A percentile compares a stretch with the other conserved stretches of the same genome.
phyloP scores from a whole-genome alignment of 2,329 filamentous ascomycete species.

The Talaromyces pinophilus region DNA sequence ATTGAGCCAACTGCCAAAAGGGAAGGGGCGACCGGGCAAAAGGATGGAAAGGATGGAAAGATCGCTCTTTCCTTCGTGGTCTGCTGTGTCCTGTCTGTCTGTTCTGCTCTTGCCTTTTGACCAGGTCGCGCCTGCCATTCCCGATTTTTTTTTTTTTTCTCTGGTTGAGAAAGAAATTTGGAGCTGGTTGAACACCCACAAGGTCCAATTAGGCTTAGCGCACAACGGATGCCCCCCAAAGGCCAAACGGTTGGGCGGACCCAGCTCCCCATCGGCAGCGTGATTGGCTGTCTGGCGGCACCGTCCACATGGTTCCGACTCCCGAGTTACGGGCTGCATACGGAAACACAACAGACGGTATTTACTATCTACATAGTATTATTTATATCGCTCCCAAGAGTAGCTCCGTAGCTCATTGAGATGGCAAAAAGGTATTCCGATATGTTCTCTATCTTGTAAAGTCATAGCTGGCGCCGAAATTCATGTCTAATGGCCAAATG shows the following conservation, averaged over 20 bases:
- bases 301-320: slow-evolving; percentile 20
- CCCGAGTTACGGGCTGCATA: background rate
- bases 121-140: background rate
- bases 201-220: slow-evolving; percentile 39
- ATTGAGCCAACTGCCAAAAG: background rate
- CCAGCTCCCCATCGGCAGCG: slow-evolving; percentile 7
- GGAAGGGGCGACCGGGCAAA: slow-evolving; percentile 13
- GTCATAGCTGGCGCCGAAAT: background rate
- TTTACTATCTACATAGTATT: background rate
- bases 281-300: slow-evolving; percentile 21
- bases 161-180: slow-evolving; percentile 22
- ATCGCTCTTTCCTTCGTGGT: background rate
- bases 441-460: background rate
- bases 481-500: background rate
- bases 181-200: slow-evolving; percentile 36
- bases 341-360: background rate
- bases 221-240: slow-evolving; percentile 34
- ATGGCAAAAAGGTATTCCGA: background rate
- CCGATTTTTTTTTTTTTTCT: slow-evolving; percentile 1
- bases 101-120: slow-evolving; percentile 4
- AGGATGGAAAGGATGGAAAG: slow-evolving; percentile 17
- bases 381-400: background rate
- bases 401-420: background rate
- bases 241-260: slow-evolving; percentile 41
- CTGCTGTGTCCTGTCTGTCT: background rate